Base-by-base conservation (phyloP, 2,329 filamentous ascomycete genomes). In the Iodosphaeria phyllophila region DNA sequence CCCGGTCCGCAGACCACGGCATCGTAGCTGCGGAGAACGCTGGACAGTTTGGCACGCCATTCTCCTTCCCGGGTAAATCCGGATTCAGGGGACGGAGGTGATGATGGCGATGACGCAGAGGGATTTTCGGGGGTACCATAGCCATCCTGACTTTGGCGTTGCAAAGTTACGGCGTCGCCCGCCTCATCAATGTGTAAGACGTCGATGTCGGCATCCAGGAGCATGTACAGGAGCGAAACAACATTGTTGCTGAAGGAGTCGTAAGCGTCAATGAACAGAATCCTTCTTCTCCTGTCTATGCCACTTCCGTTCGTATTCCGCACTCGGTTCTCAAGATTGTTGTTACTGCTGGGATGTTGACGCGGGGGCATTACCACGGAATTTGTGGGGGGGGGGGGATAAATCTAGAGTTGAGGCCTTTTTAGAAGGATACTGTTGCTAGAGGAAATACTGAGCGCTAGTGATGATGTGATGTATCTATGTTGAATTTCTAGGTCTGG, bases 181-280 rank as follows among this genome's bases (percentile, higher is more conserved):
- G n/a, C n/a, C n/a, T n/a, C n/a, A 39, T 80, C 78, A 37, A 91
- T 83, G 33, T 66, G 68, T 30, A 92, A 58, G 21, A 77, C 65
- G 22, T 65, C 64, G 17, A 92, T 74, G 10, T 72, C 57, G 12
- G 66, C 75, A 30, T 61, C 52, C 6, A 92, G 60, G 4, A 68
- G 60, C 4, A 74, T 69, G 37, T 75, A 65, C 23, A 95, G 60
- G 17, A 92, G 65, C 5, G 78, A 73, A 26, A 91, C 71, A 40
- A 95, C 89, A 52, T 93, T 95, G 52, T 92, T 84, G 28, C 83
- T 80, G 51, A 93, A 98, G 20, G 84, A 93, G 54, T 98, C 89
- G 51, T 92, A 92, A 32, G 86, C 84, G 48, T 95, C 89, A 36
- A 98, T 61, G 51, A 92, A 92, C 33, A 95, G 67, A 32, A 95